Evolutionary conservation across 78 protist species (phyloP), one percentile per base, ranked within the genome.

Genomic region (Cavenderia fasciculata): DNA sequence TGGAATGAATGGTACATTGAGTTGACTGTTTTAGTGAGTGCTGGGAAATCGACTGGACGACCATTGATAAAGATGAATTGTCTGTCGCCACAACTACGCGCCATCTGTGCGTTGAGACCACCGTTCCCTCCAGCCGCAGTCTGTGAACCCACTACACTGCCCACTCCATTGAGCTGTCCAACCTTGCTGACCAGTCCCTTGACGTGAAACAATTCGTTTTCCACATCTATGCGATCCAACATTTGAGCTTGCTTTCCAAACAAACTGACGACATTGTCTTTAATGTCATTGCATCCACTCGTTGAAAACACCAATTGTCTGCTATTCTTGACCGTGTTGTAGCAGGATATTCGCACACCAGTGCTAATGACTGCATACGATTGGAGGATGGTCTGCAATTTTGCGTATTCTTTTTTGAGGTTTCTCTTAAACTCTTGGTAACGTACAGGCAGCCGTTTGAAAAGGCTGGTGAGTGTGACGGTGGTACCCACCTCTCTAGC

Each of bases 401-500:
- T 34, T 10, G 72, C 52, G 43, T 65, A 70, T 51, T 97, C 98
- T 4, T 70, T 43, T 74, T 95, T 95, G 23, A 47, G 25, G 34
- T 79, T 87, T 8, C 33, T 25, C 31, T 56, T 31, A 23, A 95
- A 47, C 63, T 97, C 98, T 38, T 61, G 84, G 41, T 41, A 52
- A 16, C 99, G 87, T 0, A 96, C 99, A 0, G 99, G 98, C 16
- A 96, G 61, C 56, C n/a, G 0, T 18, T 19, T 10, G 59, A 97
- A 97, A 12, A 96, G 51, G 1, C 31, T 31, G 19, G 8, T 3
- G 16, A 96, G 40, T 1, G 76, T 66, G 21, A 96, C 92, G 2
- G 97, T 95, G 8, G 99, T 97, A 16, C 99, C 99, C 14, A 41
- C 87, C 33, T 66, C 88, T n/a, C 92, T 29, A 7, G 93, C 75